phyloP scores from a whole-genome alignment of 345 rosid species.

The Gossypium rotundifolium region DNA sequence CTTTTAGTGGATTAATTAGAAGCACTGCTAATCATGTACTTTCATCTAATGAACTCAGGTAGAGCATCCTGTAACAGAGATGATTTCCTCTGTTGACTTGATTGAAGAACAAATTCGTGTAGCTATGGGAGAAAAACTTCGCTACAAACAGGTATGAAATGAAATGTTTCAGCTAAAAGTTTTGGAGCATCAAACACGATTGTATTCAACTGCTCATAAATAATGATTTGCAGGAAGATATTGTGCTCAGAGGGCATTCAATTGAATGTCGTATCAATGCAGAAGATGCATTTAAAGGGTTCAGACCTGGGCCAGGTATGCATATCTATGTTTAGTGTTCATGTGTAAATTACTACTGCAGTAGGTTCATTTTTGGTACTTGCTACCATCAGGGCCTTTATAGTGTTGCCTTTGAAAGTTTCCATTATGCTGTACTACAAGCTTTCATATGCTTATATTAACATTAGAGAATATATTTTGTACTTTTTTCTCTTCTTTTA shows the following conservation, averaged over 20 bases:
- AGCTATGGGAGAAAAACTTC: conserved; percentile 94
- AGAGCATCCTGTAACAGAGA: conserved; percentile 99
- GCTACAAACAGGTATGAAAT: conserved; percentile 64
- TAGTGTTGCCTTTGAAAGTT: neutral
- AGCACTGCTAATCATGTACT: conserved; percentile 6
- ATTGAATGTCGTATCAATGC: conserved; percentile 99
- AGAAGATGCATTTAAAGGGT: conserved; percentile 94
- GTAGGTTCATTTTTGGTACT: neutral
- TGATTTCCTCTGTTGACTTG: conserved; percentile 95
- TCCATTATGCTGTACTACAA: neutral
- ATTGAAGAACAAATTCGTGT: conserved; percentile 98
- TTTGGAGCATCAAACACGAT: neutral
- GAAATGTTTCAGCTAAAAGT: neutral
- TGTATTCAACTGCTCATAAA: neutral
- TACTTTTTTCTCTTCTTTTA: neutral
- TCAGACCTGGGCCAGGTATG: conserved; percentile 97
- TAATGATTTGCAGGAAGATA: conserved; percentile 60
- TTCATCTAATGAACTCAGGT: conserved; percentile 41
- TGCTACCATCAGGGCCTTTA: neutral
- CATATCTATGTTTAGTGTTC: neutral
- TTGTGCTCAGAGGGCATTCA: conserved; percentile 93
- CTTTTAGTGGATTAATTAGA: neutral
- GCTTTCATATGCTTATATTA: neutral
- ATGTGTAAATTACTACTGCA: neutral
- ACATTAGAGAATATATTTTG: neutral